Evolutionary conservation across 257 asterid species (phyloP), one percentile per base, ranked within the genome.

Genomic region (Nicotiana obtusifolia): DNA sequence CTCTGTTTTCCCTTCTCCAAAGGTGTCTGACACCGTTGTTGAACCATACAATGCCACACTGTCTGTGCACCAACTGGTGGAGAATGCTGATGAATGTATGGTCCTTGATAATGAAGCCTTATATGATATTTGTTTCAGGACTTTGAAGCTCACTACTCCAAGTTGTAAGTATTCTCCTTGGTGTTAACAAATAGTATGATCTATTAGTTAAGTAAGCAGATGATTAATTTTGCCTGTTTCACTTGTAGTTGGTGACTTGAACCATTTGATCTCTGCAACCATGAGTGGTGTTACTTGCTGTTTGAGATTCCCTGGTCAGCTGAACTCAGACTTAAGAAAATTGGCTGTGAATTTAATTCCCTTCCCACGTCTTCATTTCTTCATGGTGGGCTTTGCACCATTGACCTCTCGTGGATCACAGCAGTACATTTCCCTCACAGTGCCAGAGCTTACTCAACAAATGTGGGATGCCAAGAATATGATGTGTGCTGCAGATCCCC

Each of bases 401-500:
- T 90, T 89, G 52, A 89, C 93, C 76, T 89, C 95, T 1, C 93
- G 91, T 5, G 90, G 91, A 0, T 89, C 95, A 1, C 92, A 91
- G 85, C 87, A 89, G 69, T 89, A 91, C 88, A 28, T 73, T 56
- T 84, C 95, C 8, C 91, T 91, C 77, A 83, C 91, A 9, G 93
- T 91, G 59, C 95, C 95, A 0, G 95, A 91, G 83, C 87, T 88
- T 3, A 88, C 95, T 22, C 95, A 89, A 37, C 93, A 89, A 68
- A 89, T 91, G 93, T 91, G 92, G 95, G 95, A 91, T 13, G 83
- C 93, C 2, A 91, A 91, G 87, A 91, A 89, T 89, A 91, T 91
- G 94, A 91, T 91, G 94, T 91, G 94, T 24, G 94, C 92, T 0
- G 94, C 93, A 7, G 94, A 91, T 64, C 93, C 94, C 1, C 93